A percentile compares a stretch with the other conserved stretches of the same genome.
phyloP scores from a whole-genome alignment of 495 filamentous ascomycete species.

The Aspergillus mulundensis region DNA sequence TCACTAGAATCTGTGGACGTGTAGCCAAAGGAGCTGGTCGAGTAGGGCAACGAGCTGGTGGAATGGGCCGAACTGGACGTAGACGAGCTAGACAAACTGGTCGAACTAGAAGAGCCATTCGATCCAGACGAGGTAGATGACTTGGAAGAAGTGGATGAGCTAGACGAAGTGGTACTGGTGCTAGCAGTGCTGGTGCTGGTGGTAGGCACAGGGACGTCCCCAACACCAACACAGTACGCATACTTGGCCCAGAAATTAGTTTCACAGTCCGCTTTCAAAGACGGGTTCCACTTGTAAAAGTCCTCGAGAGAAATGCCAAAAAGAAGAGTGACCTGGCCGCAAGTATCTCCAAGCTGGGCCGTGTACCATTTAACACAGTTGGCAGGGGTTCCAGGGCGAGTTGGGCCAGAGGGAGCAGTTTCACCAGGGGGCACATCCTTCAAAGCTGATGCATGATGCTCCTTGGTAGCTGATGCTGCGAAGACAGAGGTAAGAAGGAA shows the following conservation, averaged over 20 bases:
- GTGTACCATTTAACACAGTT: constrained; percentile 23
- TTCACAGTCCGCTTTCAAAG: constrained; percentile 14
- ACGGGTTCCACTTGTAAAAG: constrained; percentile 26
- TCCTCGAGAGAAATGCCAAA: constrained; percentile 16
- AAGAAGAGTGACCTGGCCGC: constrained; percentile 4
- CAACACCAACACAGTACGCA: constrained; percentile 18
- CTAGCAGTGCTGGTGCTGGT: not conserved
- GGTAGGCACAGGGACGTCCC: not conserved
- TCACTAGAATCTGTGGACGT: not conserved
- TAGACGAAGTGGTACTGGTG: not conserved
- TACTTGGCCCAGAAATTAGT: constrained; percentile 10
- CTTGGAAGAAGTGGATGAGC: too few relatives aligned
- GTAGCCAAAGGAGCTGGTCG: not conserved
- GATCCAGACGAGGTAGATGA: too few relatives aligned
- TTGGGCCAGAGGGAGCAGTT: constrained; percentile 10
- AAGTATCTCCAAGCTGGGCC: constrained; percentile 20
- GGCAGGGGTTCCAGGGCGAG: constrained; percentile 12
- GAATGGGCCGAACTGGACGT: too few relatives aligned
- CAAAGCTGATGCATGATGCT: too few relatives aligned
- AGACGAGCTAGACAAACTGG: too few relatives aligned
- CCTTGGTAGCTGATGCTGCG: too few relatives aligned
- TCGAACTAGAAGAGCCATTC: too few relatives aligned
- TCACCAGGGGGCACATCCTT: not conserved
- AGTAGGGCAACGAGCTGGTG: too few relatives aligned
- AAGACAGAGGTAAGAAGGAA: not conserved